These are phyloP conservation scores for Tylopilus sp. DNA, from an alignment of 1,284 basidiomycete species.

Conservation along the genomic window DNA sequence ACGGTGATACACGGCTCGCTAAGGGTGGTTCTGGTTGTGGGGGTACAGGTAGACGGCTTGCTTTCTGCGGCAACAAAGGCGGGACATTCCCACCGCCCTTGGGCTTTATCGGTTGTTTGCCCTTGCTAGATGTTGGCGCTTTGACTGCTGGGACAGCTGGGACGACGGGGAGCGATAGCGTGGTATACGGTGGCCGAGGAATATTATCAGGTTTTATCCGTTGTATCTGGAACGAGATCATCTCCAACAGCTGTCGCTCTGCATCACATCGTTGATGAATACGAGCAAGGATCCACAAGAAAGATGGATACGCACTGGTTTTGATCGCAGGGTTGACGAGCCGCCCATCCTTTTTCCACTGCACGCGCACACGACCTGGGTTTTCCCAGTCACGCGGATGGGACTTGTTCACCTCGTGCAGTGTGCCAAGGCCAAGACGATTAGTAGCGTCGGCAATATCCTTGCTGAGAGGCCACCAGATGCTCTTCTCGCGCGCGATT, in stretches of 20 bases:
- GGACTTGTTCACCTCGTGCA: slow-evolving; percentile 90
- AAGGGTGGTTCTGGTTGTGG: slow-evolving; percentile 67
- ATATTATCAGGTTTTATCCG: slow-evolving; percentile 76
- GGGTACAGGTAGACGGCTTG: slow-evolving; percentile 54
- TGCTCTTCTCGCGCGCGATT: slow-evolving; percentile 79
- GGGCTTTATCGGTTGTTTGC: slow-evolving; percentile 57
- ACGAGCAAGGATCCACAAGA: slow-evolving; percentile 8
- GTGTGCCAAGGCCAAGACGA: slow-evolving; percentile 79
- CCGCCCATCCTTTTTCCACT: slow-evolving; percentile 86
- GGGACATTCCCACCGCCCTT: slow-evolving; percentile 43
- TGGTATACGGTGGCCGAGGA: slow-evolving; percentile 73
- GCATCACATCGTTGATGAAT: slow-evolving; percentile 15
- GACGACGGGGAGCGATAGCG: slow-evolving; percentile 28
- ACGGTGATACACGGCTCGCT: slow-evolving; percentile 65
- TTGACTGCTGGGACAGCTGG: slow-evolving; percentile 38
- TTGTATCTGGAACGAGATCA: slow-evolving; percentile 83
- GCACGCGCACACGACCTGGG: slow-evolving; percentile 92
- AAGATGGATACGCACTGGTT: slow-evolving; percentile 72
- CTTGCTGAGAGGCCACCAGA: slow-evolving; percentile 96
- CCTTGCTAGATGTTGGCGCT: slow-evolving; percentile 48
- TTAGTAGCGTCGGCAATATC: slow-evolving; percentile 90
- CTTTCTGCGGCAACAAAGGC: slow-evolving; percentile 37
- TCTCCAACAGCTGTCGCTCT: slow-evolving; percentile 89
- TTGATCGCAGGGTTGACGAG: slow-evolving; percentile 79
- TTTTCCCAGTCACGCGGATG: slow-evolving; percentile 99